Evolutionary conservation across 805 yeast genomes (phyloP), one percentile per base, ranked within the genome.

Genomic region (Metschnikowia gruessii): DNA sequence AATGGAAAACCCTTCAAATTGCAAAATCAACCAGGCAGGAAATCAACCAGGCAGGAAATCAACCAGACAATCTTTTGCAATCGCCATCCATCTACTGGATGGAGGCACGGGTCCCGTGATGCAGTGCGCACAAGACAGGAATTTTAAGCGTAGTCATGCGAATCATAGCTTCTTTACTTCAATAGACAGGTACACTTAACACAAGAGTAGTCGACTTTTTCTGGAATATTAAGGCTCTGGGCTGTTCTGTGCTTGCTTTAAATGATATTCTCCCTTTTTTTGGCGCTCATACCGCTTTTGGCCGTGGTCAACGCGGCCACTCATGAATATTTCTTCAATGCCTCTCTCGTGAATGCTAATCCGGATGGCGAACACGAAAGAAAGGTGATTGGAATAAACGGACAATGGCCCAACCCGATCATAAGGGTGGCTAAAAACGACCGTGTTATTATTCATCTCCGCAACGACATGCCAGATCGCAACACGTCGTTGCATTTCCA

Each of bases 361-460:
- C 85, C 87, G 1, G 88, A 83, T 51, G 86, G 86, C 4, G 54
- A 64, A 19, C 57, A 57, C 37, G 73, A 68, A 45, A 64, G 88
- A 32, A 63, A 69, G 32, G 78, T 81, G 37, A 76, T 84, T 21
- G 83, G 83, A 1, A 74, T 83, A 63, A 84, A 84, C 58, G 61
- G 63, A 46, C 52, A 68, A 42, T 72, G 76, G 76, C 78, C 78
- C 1, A 52, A 65, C 37, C 78, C 78, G 13, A 61, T 64, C 13
- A 69, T 73, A 30, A 48, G 67, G 29, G 72, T 69, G n/a, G 59
- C 59, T 22, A 53, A 54, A 38, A 61, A 68, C 48, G 82, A 77
- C 52, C 60, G 74, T 15, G 69, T 77, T 7, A 44, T 62, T 15
- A 64, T 73, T 32, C 58, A 68, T 52, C 58, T 71, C 31, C 57